phyloP scores from a whole-genome alignment of 257 asterid genomes.

The Knoxia roxburghii region DNA sequence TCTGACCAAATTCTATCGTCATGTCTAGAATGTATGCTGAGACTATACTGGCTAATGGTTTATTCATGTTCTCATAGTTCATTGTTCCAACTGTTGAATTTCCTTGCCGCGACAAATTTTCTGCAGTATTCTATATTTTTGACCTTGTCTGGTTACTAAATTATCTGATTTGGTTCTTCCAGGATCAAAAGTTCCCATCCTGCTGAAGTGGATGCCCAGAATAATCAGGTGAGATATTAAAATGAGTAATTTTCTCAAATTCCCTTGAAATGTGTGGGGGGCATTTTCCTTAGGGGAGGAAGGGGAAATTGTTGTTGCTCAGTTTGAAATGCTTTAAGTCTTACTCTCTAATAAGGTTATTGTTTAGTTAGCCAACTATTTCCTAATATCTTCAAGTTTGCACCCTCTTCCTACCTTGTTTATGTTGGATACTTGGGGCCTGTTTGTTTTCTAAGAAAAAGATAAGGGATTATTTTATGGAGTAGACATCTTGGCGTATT shows the following conservation, averaged over 20 bases:
- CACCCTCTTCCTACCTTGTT: too few species aligned
- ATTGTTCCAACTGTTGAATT: not conserved
- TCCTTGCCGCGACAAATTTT: not conserved
- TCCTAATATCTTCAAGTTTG: too few species aligned
- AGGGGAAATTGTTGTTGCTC: too few species aligned
- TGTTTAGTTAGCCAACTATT: too few species aligned
- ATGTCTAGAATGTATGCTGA: not conserved
- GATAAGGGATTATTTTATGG: not conserved
- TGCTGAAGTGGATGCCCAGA: slow-evolving; percentile 25
- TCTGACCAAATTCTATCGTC: not conserved
- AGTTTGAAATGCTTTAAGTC: too few species aligned
- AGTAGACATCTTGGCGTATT: not conserved
- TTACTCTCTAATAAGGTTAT: too few species aligned
- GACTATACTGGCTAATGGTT: not conserved
- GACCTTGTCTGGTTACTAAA: not conserved
- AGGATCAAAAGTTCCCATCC: slow-evolving; percentile 31
- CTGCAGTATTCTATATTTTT: too few species aligned
- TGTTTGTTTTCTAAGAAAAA: too few species aligned
- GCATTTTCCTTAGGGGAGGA: too few species aligned
- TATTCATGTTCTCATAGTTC: not conserved
- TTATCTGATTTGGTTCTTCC: not conserved
- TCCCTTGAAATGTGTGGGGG: too few species aligned
- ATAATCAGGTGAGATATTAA: slow-evolving; percentile 37
- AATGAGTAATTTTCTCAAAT: not conserved
- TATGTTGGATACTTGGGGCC: too few species aligned